phyloP scores from a whole-genome alignment of 768 basidiomycete species.

The Leccinellum albellum region DNA sequence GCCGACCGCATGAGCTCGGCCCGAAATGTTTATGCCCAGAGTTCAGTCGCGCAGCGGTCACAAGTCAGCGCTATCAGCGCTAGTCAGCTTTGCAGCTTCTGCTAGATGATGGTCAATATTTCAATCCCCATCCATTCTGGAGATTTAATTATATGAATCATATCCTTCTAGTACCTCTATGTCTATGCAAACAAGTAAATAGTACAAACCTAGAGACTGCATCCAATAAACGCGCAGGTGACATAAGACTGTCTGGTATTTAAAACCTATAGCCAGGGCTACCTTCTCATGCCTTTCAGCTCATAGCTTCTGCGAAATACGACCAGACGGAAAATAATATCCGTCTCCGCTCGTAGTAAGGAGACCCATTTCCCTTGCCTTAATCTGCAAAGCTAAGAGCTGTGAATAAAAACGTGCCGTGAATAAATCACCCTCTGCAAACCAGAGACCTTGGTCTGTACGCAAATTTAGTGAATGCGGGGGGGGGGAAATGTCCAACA shows the following conservation, averaged over 20 bases:
- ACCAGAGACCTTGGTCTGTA: background rate
- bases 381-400: constrained; percentile 1
- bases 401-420: constrained; percentile 1
- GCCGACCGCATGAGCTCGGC: no score
- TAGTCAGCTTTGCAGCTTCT: no score
- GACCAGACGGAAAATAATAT: background rate
- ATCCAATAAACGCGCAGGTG: background rate
- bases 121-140: no score
- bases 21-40: no score
- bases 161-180: no score
- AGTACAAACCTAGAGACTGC: no score
- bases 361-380: background rate
- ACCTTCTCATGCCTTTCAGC: background rate
- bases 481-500: background rate
- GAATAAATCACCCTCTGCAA: constrained; percentile 2
- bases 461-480: background rate
- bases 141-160: no score
- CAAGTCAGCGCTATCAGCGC: no score
- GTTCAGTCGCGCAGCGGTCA: no score
- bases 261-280: background rate
- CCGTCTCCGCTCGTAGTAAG: background rate
- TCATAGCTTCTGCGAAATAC: background rate
- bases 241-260: background rate
- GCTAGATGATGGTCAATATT: no score
- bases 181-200: no score